phyloP scores from a whole-genome alignment of 352 stramenopile species.

The Globisporangium nagaii region DNA sequence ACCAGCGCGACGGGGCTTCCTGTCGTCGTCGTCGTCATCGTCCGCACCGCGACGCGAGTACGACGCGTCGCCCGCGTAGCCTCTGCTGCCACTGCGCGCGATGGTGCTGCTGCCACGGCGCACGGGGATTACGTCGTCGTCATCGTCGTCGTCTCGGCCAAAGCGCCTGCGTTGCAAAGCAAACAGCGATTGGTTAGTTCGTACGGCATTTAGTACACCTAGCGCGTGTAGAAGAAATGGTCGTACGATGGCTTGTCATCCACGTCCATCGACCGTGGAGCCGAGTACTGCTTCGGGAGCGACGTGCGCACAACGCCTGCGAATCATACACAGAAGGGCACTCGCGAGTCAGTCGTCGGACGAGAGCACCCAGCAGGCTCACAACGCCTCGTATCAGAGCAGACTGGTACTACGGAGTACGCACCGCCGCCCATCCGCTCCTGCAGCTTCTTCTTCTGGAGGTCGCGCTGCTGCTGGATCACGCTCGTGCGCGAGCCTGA shows the following conservation, averaged over 20 bases:
- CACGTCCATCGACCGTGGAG: conserved; percentile 61
- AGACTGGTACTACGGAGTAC: background rate
- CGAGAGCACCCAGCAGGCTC: background rate
- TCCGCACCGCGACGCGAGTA: conserved; percentile 27
- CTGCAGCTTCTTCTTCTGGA: conserved; percentile 86
- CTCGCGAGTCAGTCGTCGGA: background rate
- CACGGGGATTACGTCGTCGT: conserved; percentile 30
- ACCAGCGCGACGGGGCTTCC: conserved; percentile 15
- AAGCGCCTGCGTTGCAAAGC: conserved; percentile 43
- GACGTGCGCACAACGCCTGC: conserved; percentile 72
- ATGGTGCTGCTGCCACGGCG: conserved; percentile 18
- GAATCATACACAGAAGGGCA: background rate
- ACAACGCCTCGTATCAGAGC: background rate
- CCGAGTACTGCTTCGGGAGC: conserved; percentile 73
- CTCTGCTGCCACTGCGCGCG: conserved; percentile 11
- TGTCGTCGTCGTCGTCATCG: conserved; percentile 47
- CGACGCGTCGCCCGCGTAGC: conserved; percentile 8
- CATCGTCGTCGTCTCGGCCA: conserved; percentile 61
- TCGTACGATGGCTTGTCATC: conserved; percentile 81
- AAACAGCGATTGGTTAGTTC: too few species aligned
- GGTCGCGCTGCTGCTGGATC: conserved; percentile 79
- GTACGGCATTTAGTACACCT: too few species aligned
- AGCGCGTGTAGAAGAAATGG: background rate
- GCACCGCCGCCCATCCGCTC: conserved; percentile 75
- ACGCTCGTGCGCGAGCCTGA: conserved; percentile 64